Evolutionary conservation across 179 eudicot genomes (phyloP).

Genomic region (Spinacia oleracea): DNA sequence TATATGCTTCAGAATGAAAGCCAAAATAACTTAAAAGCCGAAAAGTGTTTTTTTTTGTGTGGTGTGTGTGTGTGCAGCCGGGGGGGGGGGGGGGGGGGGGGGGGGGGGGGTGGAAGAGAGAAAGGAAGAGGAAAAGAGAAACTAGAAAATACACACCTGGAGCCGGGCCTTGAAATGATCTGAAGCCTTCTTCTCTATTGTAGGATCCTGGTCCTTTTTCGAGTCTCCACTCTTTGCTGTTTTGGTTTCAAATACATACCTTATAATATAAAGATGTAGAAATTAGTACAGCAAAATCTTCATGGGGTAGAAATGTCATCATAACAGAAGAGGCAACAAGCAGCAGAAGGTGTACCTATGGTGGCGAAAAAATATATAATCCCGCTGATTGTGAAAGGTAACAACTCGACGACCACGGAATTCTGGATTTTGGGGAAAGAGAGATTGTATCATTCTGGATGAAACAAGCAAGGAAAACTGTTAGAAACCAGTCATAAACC

Average conservation of each 20-base stretch:
- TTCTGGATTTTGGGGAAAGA: slow-evolving; percentile 91
- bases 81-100: neutral
- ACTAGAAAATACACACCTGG: slow-evolving; percentile 52
- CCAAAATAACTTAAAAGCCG: neutral
- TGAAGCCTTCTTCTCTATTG: slow-evolving; percentile 36
- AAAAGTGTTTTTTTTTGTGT: neutral
- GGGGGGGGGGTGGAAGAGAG: neutral
- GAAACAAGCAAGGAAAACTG: slow-evolving; percentile 5
- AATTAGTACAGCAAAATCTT: slow-evolving; percentile 15
- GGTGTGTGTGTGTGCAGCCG: too few relatives aligned
- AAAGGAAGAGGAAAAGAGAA: neutral
- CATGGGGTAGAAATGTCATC: neutral
- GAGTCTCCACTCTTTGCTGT: slow-evolving; percentile 54
- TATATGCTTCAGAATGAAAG: neutral
- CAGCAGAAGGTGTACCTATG: slow-evolving; percentile 54
- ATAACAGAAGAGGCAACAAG: neutral
- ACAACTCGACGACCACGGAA: slow-evolving; percentile 94
- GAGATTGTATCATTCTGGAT: slow-evolving; percentile 75
- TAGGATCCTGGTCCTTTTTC: slow-evolving; percentile 42
- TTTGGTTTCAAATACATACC: slow-evolving; percentile 76
- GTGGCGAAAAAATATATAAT: slow-evolving; percentile 94
- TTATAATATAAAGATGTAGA: slow-evolving; percentile 24
- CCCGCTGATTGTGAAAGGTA: slow-evolving; percentile 96
- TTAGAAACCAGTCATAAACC: slow-evolving; percentile 14
- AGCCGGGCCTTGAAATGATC: slow-evolving; percentile 70